phyloP scores from a whole-genome alignment of 1,139 yeast genomes.

The Taiozyma onychis region DNA sequence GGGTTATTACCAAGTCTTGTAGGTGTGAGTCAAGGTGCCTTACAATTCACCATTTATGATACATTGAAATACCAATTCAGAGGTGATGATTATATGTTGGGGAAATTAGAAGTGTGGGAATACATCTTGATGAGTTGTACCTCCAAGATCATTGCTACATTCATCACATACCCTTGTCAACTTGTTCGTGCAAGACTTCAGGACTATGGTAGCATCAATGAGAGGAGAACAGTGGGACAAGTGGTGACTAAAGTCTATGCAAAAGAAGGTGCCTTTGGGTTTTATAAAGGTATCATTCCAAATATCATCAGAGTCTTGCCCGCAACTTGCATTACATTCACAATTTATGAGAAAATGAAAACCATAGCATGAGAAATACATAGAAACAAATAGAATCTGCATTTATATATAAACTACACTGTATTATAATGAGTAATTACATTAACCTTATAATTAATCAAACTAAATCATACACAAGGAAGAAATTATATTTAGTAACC shows the following conservation, averaged over 20 bases:
- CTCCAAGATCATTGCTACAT: slow-evolving; percentile 65
- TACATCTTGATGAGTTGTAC: slow-evolving; percentile 60
- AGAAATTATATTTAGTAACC: slow-evolving; percentile 56
- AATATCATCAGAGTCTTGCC: slow-evolving; percentile 63
- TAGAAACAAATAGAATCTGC: background rate
- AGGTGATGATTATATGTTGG: slow-evolving; percentile 15
- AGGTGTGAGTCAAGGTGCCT: slow-evolving; percentile 83
- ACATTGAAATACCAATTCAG: slow-evolving; percentile 43
- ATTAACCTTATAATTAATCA: slow-evolving; percentile 11
- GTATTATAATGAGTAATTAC: slow-evolving; percentile 7
- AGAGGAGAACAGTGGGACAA: slow-evolving; percentile 45
- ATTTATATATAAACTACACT: background rate
- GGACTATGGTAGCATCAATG: slow-evolving; percentile 31
- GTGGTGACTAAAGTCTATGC: slow-evolving; percentile 33
- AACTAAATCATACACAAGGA: slow-evolving; percentile 17
- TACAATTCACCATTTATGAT: slow-evolving; percentile 84
- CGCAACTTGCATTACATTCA: slow-evolving; percentile 67
- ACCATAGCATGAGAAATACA: slow-evolving; percentile 5
- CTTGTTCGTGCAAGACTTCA: slow-evolving; percentile 77
- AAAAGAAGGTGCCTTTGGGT: slow-evolving; percentile 50
- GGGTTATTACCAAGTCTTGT: slow-evolving; percentile 80
- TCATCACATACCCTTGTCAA: slow-evolving; percentile 79
- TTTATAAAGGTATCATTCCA: slow-evolving; percentile 70
- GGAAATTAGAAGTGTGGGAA: slow-evolving; percentile 43
- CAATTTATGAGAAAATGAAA: slow-evolving; percentile 51